These are phyloP conservation scores for Echium plantagineum DNA, from an alignment of 257 asterid genomes.

Conservation along the genomic window DNA sequence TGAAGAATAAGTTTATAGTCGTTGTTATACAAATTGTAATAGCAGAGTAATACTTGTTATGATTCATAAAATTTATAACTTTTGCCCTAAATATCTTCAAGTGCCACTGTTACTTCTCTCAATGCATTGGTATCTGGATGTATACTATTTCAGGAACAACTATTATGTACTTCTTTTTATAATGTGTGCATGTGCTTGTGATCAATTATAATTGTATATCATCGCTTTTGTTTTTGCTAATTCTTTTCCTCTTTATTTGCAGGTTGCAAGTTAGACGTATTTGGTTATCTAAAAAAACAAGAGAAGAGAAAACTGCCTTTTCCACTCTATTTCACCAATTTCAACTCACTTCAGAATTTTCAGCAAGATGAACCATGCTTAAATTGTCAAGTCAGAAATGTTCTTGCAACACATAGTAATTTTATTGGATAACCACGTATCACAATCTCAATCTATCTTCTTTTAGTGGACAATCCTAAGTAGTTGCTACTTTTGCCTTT, in stretches of 20 bases:
- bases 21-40: no score
- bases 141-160: not conserved
- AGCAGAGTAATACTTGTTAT: not conserved
- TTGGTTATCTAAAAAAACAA: not conserved
- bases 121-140: not conserved
- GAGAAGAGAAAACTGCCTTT: not conserved
- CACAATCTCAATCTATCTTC: no score
- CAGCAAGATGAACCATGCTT: not conserved
- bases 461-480: no score
- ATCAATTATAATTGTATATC: no score
- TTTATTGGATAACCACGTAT: no score
- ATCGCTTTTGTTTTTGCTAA: not conserved
- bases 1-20: not conserved
- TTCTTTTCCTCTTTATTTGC: not conserved
- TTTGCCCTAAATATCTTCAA: not conserved
- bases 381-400: not conserved
- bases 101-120: not conserved
- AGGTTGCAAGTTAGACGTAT: not conserved
- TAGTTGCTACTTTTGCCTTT: conserved; percentile 3
- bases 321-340: not conserved
- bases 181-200: not conserved
- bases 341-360: not conserved
- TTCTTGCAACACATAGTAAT: no score
- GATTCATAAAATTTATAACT: not conserved
- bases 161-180: not conserved